Evolutionary conservation across 306 rosid genomes (phyloP).

Genomic region (Senna siamea): DNA sequence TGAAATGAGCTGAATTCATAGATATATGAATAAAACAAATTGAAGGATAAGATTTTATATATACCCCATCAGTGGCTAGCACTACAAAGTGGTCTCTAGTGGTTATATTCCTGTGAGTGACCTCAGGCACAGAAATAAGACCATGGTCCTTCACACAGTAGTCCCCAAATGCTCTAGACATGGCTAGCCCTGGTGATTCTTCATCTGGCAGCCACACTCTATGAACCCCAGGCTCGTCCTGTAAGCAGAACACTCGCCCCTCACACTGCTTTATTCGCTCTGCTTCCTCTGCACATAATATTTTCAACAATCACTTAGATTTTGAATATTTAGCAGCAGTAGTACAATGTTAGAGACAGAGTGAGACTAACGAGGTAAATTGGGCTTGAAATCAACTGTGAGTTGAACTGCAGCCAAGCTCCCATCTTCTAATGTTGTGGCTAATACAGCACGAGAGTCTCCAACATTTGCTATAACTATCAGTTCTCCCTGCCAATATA

Average conservation of each 20-base stretch:
- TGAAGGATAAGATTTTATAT: constrained; percentile 36
- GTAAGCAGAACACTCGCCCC: constrained; percentile 78
- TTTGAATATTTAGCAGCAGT: too few relatives aligned
- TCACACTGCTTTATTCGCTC: constrained; percentile 83
- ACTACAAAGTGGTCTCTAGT: constrained; percentile 75
- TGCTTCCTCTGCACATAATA: constrained; percentile 65
- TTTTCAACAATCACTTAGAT: background rate
- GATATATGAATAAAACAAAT: too few relatives aligned
- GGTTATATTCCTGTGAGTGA: constrained; percentile 66
- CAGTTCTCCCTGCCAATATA: constrained; percentile 60
- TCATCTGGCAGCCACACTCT: constrained; percentile 80
- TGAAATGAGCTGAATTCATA: too few relatives aligned
- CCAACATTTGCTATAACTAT: constrained; percentile 83
- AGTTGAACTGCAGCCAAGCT: constrained; percentile 69
- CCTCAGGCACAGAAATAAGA: constrained; percentile 88
- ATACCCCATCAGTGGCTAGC: constrained; percentile 98
- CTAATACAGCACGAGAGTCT: constrained; percentile 93
- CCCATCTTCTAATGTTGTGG: constrained; percentile 74
- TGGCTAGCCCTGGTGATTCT: constrained; percentile 82
- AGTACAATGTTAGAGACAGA: background rate
- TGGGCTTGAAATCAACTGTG: constrained; percentile 95
- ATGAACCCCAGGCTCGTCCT: constrained; percentile 85
- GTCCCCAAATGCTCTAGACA: constrained; percentile 96
- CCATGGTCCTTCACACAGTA: constrained; percentile 79
- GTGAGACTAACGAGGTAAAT: constrained; percentile 77